Evolutionary conservation across 108 stramenopile species (phyloP).

Genomic region (Cylindrotheca fusiformis): DNA sequence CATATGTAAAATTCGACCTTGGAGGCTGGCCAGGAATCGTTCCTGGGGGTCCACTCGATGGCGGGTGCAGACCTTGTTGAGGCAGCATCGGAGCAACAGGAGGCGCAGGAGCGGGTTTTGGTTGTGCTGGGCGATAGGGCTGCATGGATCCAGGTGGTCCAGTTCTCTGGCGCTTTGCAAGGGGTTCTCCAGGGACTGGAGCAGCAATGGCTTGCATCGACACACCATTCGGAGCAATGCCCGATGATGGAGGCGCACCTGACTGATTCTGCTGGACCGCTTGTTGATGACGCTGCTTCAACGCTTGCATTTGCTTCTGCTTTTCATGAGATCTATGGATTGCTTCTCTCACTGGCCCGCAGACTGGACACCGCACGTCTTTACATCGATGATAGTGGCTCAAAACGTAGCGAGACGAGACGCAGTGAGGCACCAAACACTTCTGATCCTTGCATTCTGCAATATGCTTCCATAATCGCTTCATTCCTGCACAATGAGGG

Average conservation of each 20-base stretch:
- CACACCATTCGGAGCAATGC: background rate
- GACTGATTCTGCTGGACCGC: constrained; percentile 48
- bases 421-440: constrained; percentile 96
- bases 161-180: constrained; percentile 35
- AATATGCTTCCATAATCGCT: constrained; percentile 98
- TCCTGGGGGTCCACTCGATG: background rate
- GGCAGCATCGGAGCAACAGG: constrained; percentile 9
- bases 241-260: constrained; percentile 13
- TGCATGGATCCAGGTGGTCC: constrained; percentile 14
- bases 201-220: background rate
- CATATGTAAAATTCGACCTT: background rate
- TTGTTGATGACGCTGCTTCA: constrained; percentile 80
- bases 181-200: constrained; percentile 21
- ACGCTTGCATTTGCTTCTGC: constrained; percentile 89
- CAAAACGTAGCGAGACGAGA: constrained; percentile 95
- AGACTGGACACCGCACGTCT: constrained; percentile 96
- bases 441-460: constrained; percentile 98
- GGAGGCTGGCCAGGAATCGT: background rate
- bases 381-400: constrained; percentile 99
- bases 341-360: constrained; percentile 97
- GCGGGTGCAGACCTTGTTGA: constrained; percentile 15
- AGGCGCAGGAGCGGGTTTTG: constrained; percentile 19
- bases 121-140: constrained; percentile 17
- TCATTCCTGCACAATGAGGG: constrained; percentile 98
- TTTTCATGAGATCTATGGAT: constrained; percentile 95